Evolutionary conservation across 2,329 filamentous ascomycete genomes (phyloP).

Genomic region (Pestalotiopsis sp.): DNA sequence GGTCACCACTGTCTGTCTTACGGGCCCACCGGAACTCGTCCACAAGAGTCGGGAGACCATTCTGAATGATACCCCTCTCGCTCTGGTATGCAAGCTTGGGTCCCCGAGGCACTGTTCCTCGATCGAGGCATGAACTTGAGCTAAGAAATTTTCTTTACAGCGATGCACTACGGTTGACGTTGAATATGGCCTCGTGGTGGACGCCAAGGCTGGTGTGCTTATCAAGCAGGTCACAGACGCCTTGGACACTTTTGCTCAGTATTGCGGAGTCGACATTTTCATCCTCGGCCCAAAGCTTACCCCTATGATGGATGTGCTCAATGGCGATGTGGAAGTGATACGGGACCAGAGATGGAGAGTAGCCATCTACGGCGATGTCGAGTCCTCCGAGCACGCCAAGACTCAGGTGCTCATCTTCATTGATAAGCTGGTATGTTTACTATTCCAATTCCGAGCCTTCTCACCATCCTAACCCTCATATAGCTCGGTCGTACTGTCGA

Average conservation of each 20-base stretch:
- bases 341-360: slow-evolving; percentile 90
- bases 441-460: slow-evolving; percentile 17
- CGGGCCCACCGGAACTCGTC: slow-evolving; percentile 83
- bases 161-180: slow-evolving; percentile 93
- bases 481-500: slow-evolving; percentile 33
- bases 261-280: slow-evolving; percentile 96
- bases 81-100: slow-evolving; percentile 68
- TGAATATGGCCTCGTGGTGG: slow-evolving; percentile 86
- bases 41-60: slow-evolving; percentile 89
- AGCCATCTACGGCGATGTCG: slow-evolving; percentile 91
- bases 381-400: slow-evolving; percentile 96
- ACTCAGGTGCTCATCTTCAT: slow-evolving; percentile 96
- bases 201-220: slow-evolving; percentile 67
- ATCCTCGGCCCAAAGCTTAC: slow-evolving; percentile 87
- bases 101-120: slow-evolving; percentile 6
- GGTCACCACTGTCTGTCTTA: slow-evolving; percentile 88
- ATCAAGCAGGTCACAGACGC: slow-evolving; percentile 79
- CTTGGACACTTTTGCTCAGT: slow-evolving; percentile 82
- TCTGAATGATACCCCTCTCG: slow-evolving; percentile 88
- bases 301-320: slow-evolving; percentile 73
- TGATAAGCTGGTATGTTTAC: slow-evolving; percentile 75
- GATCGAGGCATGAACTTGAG: neutral
- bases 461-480: slow-evolving; percentile 16
- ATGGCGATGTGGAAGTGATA: slow-evolving; percentile 79
- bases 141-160: slow-evolving; percentile 48